Conservation (phyloP, 768 basidiomycete genomes). For the Multifurca ochricompacta region DNA sequence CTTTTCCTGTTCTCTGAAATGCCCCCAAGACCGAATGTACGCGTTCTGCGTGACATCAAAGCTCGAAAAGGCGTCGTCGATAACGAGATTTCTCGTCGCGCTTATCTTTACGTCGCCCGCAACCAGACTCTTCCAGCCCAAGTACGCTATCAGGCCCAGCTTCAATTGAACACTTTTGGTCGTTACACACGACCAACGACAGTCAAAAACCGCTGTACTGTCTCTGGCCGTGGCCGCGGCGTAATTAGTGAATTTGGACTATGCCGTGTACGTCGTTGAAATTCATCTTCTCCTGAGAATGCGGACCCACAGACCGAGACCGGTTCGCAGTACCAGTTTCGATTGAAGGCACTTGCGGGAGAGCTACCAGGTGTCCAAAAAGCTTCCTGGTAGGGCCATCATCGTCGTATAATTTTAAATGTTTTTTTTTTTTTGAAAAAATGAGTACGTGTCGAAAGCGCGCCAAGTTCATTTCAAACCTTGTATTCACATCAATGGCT, state of each 20-base stretch:
- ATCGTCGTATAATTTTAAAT: not conserved
- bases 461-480: too few relatives aligned
- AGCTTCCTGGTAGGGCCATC: conserved; percentile 69
- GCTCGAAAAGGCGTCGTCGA: conserved; percentile 62
- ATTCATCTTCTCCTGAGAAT: not conserved
- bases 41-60: conserved; percentile 70
- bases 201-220: conserved; percentile 83
- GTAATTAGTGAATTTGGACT: conserved; percentile 85
- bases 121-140: conserved; percentile 84
- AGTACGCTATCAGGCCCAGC: conserved; percentile 87
- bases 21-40: conserved; percentile 32
- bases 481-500: too few relatives aligned
- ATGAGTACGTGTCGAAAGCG: too few relatives aligned
- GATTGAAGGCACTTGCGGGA: conserved; percentile 71
- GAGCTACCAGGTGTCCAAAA: conserved; percentile 85
- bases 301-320: not conserved
- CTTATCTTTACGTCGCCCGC: conserved; percentile 89
- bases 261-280: conserved; percentile 49
- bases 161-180: conserved; percentile 85
- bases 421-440: not conserved
- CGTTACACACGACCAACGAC: conserved; percentile 77
- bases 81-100: conserved; percentile 77
- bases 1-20: too few relatives aligned
- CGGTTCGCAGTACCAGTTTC: conserved; percentile 71
- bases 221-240: conserved; percentile 81